Base-by-base conservation (phyloP, 1,139 yeast genomes). In the Diutina rugosa region DNA sequence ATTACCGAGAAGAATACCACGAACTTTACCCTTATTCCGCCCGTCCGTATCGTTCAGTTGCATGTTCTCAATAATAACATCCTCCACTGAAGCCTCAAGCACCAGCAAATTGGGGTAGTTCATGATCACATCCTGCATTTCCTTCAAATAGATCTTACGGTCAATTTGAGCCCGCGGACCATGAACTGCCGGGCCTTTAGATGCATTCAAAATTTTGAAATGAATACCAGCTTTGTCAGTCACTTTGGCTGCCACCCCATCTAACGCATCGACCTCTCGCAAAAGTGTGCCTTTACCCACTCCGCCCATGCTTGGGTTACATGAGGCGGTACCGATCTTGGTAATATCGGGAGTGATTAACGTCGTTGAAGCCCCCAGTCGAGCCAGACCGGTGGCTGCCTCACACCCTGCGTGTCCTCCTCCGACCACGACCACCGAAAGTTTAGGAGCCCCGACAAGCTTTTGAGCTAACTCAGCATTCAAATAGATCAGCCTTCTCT, bases 331-430 rank as follows among this genome's bases (percentile, higher is more conserved):
- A 0, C 99, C 99, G 10, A 95, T 84, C 64, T 90, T 88, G 45
- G 76, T 67, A 38, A 82, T 67, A 56, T 75, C 76, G 0, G 97
- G 99, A 0, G 99, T 93, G 2, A 95, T 76, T 38, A 95, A 74
- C 1, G 87, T 72, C 0, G 98, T 89, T 2, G 66, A 61, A 1
- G 87, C 79, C 0, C 98, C 97, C 0, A 88, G 68, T 60, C 99
- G 76, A 0, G 98, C 96, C 0, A 96, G 77, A 0, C 95, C 99
- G 0, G 97, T 79, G 2, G 97, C 95, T 0, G 99, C 99, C 69
- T 95, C 99, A 63, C 96, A 87, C 3, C 99, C 99, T 46, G 99
- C 99, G 72, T 95, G 99, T 0, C 99, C 99, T 10, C 96, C 99
- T 3, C 99, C 99, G 29, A 95, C 82, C 3, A 95, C 93, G 1